phyloP scores from a whole-genome alignment of 768 basidiomycete genomes.

The Ephemerocybe angulata region DNA sequence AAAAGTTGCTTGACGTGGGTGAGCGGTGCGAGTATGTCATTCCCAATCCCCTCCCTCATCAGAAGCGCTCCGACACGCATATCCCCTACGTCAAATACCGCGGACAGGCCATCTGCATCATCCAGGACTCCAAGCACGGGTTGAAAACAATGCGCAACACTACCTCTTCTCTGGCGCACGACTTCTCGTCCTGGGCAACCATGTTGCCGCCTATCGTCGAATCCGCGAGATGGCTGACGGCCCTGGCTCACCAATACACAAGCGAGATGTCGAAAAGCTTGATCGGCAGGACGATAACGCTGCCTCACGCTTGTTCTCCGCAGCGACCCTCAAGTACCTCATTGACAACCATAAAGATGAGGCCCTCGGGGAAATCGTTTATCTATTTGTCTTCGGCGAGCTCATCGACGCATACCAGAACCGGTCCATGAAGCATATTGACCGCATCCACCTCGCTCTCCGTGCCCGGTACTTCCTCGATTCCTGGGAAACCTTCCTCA shows the following conservation, averaged over 20 bases:
- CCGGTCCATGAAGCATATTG: conserved; percentile 18
- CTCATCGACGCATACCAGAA: conserved; percentile 36
- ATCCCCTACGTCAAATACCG: conserved; percentile 11
- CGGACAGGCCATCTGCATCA: conserved; percentile 11
- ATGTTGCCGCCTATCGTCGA: conserved; percentile 14
- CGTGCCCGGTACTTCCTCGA: conserved; percentile 26
- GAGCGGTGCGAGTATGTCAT: neutral
- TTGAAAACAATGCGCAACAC: conserved; percentile 4
- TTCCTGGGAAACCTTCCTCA: conserved; percentile 24
- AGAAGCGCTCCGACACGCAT: neutral
- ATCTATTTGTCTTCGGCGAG: conserved; percentile 38
- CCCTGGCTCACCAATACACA: conserved; percentile 21
- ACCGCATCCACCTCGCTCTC: conserved; percentile 28
- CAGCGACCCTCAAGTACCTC: conserved; percentile 19
- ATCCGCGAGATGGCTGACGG: conserved; percentile 17
- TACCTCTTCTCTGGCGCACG: conserved; percentile 1
- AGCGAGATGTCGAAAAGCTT: conserved; percentile 28
- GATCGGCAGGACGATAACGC: conserved; percentile 34
- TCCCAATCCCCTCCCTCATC: conserved; percentile 4
- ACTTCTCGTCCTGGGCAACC: conserved; percentile 21
- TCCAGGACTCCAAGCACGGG: conserved; percentile 4
- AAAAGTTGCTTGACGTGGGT: conserved; percentile 9
- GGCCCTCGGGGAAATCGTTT: conserved; percentile 18
- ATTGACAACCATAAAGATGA: conserved; percentile 14
- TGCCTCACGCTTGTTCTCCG: conserved; percentile 26